Percentiles rank a stretch among this genome's conserved stretches.
Evolutionary conservation across 2,329 filamentous ascomycete species (phyloP).

Genomic region (Penicillium hordei): DNA sequence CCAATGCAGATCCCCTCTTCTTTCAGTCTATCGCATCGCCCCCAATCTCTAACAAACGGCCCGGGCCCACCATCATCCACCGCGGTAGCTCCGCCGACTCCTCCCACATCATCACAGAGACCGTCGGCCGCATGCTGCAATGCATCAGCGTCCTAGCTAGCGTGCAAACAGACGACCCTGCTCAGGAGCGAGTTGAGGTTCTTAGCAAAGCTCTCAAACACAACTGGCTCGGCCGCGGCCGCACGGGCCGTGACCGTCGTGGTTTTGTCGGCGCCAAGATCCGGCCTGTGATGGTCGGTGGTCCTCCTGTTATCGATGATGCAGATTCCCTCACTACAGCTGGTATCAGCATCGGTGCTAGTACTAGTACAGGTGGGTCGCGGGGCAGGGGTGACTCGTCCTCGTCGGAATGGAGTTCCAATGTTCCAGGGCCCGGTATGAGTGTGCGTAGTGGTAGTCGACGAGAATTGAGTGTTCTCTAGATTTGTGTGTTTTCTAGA

Average conservation of each 20-base stretch:
- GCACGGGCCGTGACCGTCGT: constrained; percentile 83
- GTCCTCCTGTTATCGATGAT: constrained; percentile 29
- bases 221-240: constrained; percentile 90
- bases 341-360: constrained; percentile 25
- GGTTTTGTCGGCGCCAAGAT: constrained; percentile 77
- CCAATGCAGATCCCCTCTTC: constrained; percentile 46
- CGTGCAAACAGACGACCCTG: constrained; percentile 69
- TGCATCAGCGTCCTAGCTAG: constrained; percentile 88
- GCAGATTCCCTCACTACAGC: constrained; percentile 25
- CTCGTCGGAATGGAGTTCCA: constrained; percentile 26
- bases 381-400: constrained; percentile 23
- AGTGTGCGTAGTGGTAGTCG: constrained; percentile 26
- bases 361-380: constrained; percentile 25
- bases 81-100: constrained; percentile 39
- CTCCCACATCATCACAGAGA: constrained; percentile 81
- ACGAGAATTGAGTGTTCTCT: constrained; percentile 35
- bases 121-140: constrained; percentile 92
- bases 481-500: too few relatives aligned
- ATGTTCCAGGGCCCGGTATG: constrained; percentile 15
- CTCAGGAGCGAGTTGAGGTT: constrained; percentile 76
- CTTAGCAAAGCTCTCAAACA: constrained; percentile 86
- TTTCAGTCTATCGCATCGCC: constrained; percentile 46
- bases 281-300: constrained; percentile 34
- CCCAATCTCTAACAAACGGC: constrained; percentile 26
- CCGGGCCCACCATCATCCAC: constrained; percentile 37